Base-by-base conservation (phyloP, 208 protist species). In the Trypanosoma boissoni region DNA sequence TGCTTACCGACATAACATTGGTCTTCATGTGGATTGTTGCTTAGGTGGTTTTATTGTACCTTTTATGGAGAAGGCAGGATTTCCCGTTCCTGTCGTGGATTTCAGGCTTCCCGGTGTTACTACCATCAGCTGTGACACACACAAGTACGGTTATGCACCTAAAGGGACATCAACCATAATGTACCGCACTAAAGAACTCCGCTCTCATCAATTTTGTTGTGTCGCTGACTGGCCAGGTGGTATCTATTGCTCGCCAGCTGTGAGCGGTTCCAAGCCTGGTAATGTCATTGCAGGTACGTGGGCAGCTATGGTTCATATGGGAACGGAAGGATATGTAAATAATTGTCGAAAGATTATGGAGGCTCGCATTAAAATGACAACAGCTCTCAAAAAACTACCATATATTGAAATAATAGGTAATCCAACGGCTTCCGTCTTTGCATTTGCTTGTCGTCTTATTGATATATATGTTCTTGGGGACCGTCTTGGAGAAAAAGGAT, bases 101-200 rank as follows among this genome's bases (percentile, higher is more conserved):
- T 99, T 99, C 65, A 60, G 85, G 42, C 79, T 99, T 48, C 64
- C 69, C 21, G 98, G 98, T 32, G 98, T 99, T 12, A 99, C 97
- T 4, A 97, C 93, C 9, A 99, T 99, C 39, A 99, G 97, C 8
- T 92, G 85, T 53, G 98, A 99, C 79, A 98, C 96, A 42, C 98
- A 99, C 89, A 99, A 99, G 82, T 99, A 99, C 83, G 98, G 98
- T 60, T 99, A 92, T 68, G 89, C 97, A 0, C 89, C 97, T 0
- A 99, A 99, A 73, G 98, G 98, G 6, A 96, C 92, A 24, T 98
- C 95, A 5, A 97, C 98, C 0, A 56, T 99, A 10, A 45, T 99
- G 39, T 99, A 98, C 72, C 52, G 76, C 24, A 80, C 52, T 10
- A 71, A 80, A 39, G 83, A 98, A 36, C 62, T 98, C 31, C 86